These are phyloP conservation scores for Clarireedia hainanense DNA, from an alignment of 2,329 filamentous ascomycete genomes.

Conservation along the genomic window DNA sequence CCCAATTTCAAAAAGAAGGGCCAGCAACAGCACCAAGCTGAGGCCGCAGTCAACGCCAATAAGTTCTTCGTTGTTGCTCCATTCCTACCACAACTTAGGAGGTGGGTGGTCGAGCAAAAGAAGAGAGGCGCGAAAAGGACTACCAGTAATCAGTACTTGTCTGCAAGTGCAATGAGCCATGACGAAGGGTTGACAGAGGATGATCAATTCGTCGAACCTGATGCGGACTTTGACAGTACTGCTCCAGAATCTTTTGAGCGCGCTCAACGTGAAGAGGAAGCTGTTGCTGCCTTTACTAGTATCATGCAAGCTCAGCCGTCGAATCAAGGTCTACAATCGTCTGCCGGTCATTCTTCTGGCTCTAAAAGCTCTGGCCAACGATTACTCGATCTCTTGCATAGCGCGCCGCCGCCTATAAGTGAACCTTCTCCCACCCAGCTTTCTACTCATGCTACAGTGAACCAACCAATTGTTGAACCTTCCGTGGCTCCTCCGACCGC, in stretches of 20 bases:
- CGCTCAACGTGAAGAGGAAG: background rate
- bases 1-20: slow-evolving; percentile 64
- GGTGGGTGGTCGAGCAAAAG: slow-evolving; percentile 83
- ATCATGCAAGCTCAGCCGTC: slow-evolving; percentile 48
- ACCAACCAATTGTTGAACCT: slow-evolving; percentile 43
- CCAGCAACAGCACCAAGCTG: slow-evolving; percentile 49
- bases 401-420: slow-evolving; percentile 15
- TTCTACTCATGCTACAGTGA: slow-evolving; percentile 44
- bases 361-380: slow-evolving; percentile 34
- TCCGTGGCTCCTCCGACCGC: slow-evolving; percentile 46
- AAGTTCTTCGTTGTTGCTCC: slow-evolving; percentile 99
- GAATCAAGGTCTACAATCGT: slow-evolving; percentile 39
- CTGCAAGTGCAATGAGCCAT: slow-evolving; percentile 34
- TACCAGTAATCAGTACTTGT: slow-evolving; percentile 34
- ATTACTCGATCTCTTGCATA: slow-evolving; percentile 46
- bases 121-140: slow-evolving; percentile 54
- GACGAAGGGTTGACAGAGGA: slow-evolving; percentile 57
- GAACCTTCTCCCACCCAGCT: slow-evolving; percentile 19
- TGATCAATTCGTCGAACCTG: slow-evolving; percentile 33
- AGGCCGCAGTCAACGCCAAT: slow-evolving; percentile 53
- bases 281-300: slow-evolving; percentile 37
- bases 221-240: slow-evolving; percentile 5
- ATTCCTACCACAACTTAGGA: slow-evolving; percentile 76
- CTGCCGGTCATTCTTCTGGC: slow-evolving; percentile 11
- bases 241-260: slow-evolving; percentile 11